Conservation (phyloP, 495 filamentous ascomycete genomes). For the Melanomma pulvis-pyrius region DNA sequence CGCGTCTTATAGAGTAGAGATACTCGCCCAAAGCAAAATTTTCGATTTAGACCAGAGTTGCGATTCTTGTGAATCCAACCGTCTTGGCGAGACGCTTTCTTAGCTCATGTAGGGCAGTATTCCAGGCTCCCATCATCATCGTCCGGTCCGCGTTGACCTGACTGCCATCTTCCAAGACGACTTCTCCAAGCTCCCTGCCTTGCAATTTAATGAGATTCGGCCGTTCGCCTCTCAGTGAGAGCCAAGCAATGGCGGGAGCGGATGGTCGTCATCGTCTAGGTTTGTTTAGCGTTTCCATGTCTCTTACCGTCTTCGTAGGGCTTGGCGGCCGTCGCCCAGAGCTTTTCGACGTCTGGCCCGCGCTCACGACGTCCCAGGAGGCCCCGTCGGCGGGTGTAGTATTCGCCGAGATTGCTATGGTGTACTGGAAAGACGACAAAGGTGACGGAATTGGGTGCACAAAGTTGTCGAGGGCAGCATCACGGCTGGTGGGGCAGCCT, state of each 20-base stretch:
- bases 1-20: too few relatives aligned
- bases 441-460: constrained; percentile 8
- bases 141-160: too few relatives aligned
- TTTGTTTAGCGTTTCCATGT: constrained; percentile 10
- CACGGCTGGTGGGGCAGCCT: constrained; percentile 5
- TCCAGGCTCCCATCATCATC: too few relatives aligned
- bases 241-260: not conserved
- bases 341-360: constrained; percentile 9
- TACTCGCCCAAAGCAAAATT: too few relatives aligned
- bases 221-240: not conserved
- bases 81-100: too few relatives aligned
- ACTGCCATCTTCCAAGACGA: too few relatives aligned
- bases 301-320: constrained; percentile 11
- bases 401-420: constrained; percentile 10
- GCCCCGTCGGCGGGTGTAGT: constrained; percentile 3
- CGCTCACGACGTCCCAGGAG: constrained; percentile 11
- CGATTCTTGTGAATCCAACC: too few relatives aligned
- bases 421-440: constrained; percentile 6
- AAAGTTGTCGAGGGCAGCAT: constrained; percentile 3
- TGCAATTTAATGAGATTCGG: too few relatives aligned
- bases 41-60: too few relatives aligned
- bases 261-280: not conserved
- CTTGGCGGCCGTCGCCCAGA: not conserved
- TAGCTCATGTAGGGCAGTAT: too few relatives aligned
- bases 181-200: too few relatives aligned